Base-by-base conservation (phyloP, 352 stramenopile genomes). In the Pythium guiyangense region DNA sequence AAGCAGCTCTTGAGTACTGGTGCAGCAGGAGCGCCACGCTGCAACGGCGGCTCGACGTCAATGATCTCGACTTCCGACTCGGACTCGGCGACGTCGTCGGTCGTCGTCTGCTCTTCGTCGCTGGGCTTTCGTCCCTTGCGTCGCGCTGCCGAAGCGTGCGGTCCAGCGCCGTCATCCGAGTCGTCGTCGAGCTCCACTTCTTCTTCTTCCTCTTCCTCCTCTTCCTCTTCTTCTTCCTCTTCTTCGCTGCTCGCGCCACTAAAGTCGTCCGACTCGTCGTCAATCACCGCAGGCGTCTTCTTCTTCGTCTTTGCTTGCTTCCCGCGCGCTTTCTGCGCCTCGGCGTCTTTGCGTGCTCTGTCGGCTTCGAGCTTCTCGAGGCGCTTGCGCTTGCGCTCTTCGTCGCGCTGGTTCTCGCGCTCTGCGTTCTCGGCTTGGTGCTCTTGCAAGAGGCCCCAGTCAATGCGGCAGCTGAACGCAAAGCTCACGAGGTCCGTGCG, bases 391-490 rank as follows among this genome's bases (percentile, higher is more conserved):
- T 91, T 93, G 11, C 80, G 75, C 49, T 93, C 79, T 54, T 91
- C 76, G 27, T 91, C 79, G 51, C 79, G 74, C 47, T 82, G 67
- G 35, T 69, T 83, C 2, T 92, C 79, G 46, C 88, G 74, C 51
- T 86, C 73, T 70, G 88, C 77, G 25, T 90, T 92, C 52, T 89
- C 73, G 29, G 82, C 74, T 58, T 94, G 81, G 25, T 86, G 74
- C 37, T 90, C 82, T 65, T 98, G 94, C 42, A 98, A 87, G 29
- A 98, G 65, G 58, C 96, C 81, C 92, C 92, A 98, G 51, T 97
- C 96, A 9, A 98, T 93, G 54, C 97, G 93, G 26, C 98, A 94
- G 40, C 88, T 98, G 70, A 99, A 99, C 6, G 98, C 92, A 74
- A 99, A 99, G 44, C 75, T 96, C 26, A 92, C 79, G 42, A 77